A percentile compares a stretch with the other conserved stretches of the same genome.
Conservation (phyloP, 495 filamentous ascomycete species). For the Parathielavia appendiculata region DNA sequence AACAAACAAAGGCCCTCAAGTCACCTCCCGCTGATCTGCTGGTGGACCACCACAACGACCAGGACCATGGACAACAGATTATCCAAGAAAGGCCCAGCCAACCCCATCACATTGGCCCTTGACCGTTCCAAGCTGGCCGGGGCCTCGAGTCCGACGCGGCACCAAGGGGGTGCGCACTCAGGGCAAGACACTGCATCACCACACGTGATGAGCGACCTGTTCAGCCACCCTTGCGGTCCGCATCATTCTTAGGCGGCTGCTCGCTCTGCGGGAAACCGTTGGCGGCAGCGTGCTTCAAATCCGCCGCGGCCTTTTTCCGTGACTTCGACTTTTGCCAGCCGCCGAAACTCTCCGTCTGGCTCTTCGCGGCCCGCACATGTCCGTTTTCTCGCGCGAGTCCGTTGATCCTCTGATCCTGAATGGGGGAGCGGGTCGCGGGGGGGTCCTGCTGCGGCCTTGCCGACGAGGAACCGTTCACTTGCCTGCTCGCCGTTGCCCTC, state of each 20-base stretch:
- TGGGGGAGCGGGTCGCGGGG: constrained; percentile 15
- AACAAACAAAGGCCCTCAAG: too few species aligned
- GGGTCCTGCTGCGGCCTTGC: constrained; percentile 19
- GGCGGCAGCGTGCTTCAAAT: constrained; percentile 29
- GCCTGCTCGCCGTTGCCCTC: constrained; percentile 19
- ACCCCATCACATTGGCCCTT: background rate
- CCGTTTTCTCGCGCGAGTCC: constrained; percentile 40
- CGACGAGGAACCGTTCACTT: constrained; percentile 20
- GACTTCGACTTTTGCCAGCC: constrained; percentile 47
- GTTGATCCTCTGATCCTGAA: constrained; percentile 34
- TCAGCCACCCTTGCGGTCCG: constrained; percentile 53
- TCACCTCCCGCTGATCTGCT: too few species aligned
- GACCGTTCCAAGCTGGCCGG: background rate
- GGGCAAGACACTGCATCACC: background rate
- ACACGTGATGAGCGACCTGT: background rate
- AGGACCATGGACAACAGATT: constrained; percentile 11
- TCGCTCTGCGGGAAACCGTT: constrained; percentile 41
- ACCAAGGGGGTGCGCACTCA: background rate
- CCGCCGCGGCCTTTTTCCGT: constrained; percentile 44
- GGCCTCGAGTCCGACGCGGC: background rate
- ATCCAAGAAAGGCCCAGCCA: constrained; percentile 28
- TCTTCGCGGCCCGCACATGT: constrained; percentile 45
- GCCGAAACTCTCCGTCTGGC: constrained; percentile 41
- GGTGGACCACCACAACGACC: too few species aligned
- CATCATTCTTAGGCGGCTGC: constrained; percentile 45